These are phyloP conservation scores for Ceratobasidium sp. DNA, from an alignment of 1,284 basidiomycete species.

Conservation along the genomic window DNA sequence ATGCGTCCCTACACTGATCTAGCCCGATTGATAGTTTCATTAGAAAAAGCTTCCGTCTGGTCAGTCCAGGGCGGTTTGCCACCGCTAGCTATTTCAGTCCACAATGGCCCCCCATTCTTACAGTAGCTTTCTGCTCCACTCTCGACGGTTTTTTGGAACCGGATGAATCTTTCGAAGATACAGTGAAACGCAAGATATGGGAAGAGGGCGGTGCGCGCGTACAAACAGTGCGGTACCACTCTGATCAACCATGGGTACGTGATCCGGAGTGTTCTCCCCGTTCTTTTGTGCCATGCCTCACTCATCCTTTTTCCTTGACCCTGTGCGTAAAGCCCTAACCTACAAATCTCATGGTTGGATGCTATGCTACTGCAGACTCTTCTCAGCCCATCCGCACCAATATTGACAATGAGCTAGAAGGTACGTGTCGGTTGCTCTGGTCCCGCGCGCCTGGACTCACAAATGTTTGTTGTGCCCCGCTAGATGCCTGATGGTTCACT, in stretches of 20 bases:
- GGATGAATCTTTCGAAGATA: slow-evolving; percentile 95
- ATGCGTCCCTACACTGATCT: slow-evolving; percentile 38
- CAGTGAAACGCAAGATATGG: slow-evolving; percentile 92
- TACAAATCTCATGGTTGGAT: slow-evolving; percentile 92
- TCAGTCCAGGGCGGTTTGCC: slow-evolving; percentile 46
- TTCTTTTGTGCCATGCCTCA: slow-evolving; percentile 50
- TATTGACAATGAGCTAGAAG: slow-evolving; percentile 96
- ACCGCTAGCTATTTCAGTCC: slow-evolving; percentile 59
- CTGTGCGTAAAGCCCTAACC: slow-evolving; percentile 76
- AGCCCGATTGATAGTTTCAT: not conserved
- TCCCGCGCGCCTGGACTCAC: not conserved
- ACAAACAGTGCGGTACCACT: slow-evolving; percentile 88
- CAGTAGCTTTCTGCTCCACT: slow-evolving; percentile 79
- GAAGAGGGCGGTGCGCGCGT: slow-evolving; percentile 94
- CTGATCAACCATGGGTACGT: slow-evolving; percentile 59
- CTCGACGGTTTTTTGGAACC: slow-evolving; percentile 93
- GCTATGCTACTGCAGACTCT: slow-evolving; percentile 82
- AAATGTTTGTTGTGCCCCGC: slow-evolving; percentile 13
- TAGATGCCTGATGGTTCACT: slow-evolving; percentile 91
- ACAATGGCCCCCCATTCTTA: slow-evolving; percentile 49
- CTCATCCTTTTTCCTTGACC: slow-evolving; percentile 53
- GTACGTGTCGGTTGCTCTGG: slow-evolving; percentile 57
- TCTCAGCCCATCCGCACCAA: slow-evolving; percentile 83
- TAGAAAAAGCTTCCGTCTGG: slow-evolving; percentile 75
- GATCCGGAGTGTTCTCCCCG: not conserved